Conservation (phyloP, 139 green algal genomes). For the Ettlia oleoabundans region DNA sequence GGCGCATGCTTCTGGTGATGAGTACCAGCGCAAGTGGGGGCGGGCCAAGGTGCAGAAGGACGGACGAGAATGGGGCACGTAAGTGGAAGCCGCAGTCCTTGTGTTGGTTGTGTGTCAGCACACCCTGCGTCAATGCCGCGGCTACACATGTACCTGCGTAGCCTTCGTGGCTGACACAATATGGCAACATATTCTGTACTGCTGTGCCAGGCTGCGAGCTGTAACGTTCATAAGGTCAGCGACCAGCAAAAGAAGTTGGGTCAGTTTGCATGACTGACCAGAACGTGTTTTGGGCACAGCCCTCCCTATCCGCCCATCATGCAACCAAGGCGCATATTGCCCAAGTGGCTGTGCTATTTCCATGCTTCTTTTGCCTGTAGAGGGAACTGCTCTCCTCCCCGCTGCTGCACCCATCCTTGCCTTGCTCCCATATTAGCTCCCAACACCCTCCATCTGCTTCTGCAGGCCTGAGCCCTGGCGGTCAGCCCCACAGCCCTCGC, state of each 20-base stretch:
- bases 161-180: neutral
- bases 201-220: no score
- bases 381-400: no score
- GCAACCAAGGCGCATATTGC: no score
- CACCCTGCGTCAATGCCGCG: neutral
- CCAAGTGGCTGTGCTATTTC: no score
- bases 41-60: constrained; percentile 31
- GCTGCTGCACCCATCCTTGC: neutral
- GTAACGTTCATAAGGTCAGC: no score
- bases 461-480: constrained; percentile 36
- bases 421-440: neutral
- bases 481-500: neutral
- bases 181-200: no score
- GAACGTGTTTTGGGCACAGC: no score
- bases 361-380: neutral
- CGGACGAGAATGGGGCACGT: constrained; percentile 34
- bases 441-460: neutral
- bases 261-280: no score
- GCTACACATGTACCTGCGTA: neutral
- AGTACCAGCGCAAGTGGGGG: constrained; percentile 18
- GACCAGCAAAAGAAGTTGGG: no score
- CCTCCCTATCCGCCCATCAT: no score
- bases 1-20: constrained; percentile 1
- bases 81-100: neutral
- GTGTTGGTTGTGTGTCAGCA: no score